These are phyloP conservation scores for Leptosphaerulina australis DNA, from an alignment of 2,329 filamentous ascomycete genomes.

Conservation along the genomic window DNA sequence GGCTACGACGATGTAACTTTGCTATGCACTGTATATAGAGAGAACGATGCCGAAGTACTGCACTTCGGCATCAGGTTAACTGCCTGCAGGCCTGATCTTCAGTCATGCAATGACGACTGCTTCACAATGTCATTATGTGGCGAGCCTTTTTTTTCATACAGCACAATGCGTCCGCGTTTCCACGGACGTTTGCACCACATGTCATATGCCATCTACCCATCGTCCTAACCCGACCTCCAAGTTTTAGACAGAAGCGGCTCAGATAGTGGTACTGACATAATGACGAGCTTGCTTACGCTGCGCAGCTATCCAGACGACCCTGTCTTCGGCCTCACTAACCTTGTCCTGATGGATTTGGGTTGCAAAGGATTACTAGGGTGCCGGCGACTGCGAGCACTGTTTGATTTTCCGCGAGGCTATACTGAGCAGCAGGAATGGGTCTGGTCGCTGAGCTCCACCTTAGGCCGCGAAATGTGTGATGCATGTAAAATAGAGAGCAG, in stretches of 20 bases:
- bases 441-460: conserved; percentile 61
- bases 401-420: conserved; percentile 59
- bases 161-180: neutral
- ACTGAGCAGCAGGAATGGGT: conserved; percentile 61
- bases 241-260: conserved; percentile 16
- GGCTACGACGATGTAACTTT: neutral
- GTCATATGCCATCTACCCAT: neutral
- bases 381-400: conserved; percentile 37
- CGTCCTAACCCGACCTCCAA: conserved; percentile 16
- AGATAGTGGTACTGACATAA: conserved; percentile 14
- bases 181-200: neutral
- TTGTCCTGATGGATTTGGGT: too few species aligned
- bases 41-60: neutral
- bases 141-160: neutral
- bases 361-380: conserved; percentile 27
- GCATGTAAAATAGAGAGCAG: neutral
- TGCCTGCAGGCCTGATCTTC: too few species aligned
- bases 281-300: conserved; percentile 15
- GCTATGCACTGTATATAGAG: neutral
- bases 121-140: neutral
- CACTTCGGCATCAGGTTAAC: neutral
- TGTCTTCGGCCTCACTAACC: conserved; percentile 26
- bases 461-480: conserved; percentile 49
- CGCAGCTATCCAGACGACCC: conserved; percentile 32
- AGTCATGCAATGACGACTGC: neutral